Percentiles rank a stretch among this genome's conserved stretches.
Conservation (phyloP, 106 monocot species). For the Iris macrosiphon region DNA sequence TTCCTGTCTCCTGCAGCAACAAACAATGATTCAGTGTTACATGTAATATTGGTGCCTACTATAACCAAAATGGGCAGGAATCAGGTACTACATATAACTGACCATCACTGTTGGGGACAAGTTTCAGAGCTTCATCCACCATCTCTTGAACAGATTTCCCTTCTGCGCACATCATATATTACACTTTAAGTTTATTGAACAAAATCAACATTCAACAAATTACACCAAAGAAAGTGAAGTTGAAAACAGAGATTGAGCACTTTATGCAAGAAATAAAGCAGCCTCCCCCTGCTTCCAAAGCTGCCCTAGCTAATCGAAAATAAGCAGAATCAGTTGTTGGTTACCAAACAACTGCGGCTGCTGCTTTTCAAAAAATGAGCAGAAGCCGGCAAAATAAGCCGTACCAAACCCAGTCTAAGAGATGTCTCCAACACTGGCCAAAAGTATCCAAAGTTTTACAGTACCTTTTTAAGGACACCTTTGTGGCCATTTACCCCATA, state of each 20-base stretch:
- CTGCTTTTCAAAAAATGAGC: too few species aligned
- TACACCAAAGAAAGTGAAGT: neutral
- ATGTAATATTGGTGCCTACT: neutral
- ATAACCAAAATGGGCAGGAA: neutral
- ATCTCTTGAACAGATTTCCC: conserved; percentile 93
- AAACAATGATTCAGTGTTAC: conserved; percentile 1
- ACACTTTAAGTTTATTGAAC: neutral
- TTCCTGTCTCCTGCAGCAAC: conserved; percentile 74
- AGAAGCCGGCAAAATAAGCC: too few species aligned
- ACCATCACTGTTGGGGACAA: conserved; percentile 82
- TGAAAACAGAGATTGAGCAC: neutral
- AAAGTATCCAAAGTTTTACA: too few species aligned
- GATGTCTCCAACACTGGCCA: too few species aligned
- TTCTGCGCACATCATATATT: conserved; percentile 38
- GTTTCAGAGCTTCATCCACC: conserved; percentile 91
- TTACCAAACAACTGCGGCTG: too few species aligned
- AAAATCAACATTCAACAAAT: neutral
- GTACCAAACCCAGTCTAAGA: too few species aligned
- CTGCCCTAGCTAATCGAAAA: too few species aligned
- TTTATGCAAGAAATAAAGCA: too few species aligned
- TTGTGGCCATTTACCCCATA: too few species aligned
- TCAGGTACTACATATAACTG: conserved; percentile 8
- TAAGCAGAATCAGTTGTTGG: too few species aligned
- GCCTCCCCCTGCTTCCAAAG: too few species aligned
- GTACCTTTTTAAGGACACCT: too few species aligned